phyloP scores from a whole-genome alignment of 176 grass and related monocot species.

The Carex scoparia region DNA sequence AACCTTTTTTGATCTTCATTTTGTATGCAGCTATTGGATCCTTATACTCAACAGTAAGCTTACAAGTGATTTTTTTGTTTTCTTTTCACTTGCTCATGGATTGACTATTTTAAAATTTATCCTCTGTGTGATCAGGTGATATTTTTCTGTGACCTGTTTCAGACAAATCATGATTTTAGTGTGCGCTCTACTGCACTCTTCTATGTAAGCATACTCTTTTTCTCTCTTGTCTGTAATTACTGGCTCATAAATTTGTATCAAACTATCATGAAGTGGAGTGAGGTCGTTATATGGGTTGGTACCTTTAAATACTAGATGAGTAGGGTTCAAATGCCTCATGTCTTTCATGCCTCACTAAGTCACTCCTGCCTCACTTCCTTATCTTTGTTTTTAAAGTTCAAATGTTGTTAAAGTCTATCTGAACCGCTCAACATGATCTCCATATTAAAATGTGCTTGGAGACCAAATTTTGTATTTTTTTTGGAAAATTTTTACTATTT shows the following conservation, averaged over 20 bases:
- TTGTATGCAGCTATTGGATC: constrained; percentile 75
- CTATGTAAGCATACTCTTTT: constrained; percentile 53
- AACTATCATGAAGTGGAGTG: constrained; percentile 7
- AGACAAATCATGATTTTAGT: constrained; percentile 51
- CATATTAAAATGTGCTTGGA: no score
- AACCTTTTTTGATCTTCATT: constrained; percentile 72
- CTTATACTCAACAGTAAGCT: constrained; percentile 69
- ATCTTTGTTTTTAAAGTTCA: no score
- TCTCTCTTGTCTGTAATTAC: not conserved
- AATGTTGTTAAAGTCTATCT: no score
- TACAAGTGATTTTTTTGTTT: not conserved
- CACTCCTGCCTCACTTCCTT: no score
- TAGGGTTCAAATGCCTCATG: no score
- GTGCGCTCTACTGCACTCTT: constrained; percentile 49
- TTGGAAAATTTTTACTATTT: no score
- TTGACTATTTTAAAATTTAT: not conserved
- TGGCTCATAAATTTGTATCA: not conserved
- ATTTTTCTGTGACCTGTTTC: constrained; percentile 58
- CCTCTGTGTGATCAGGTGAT: constrained; percentile 39
- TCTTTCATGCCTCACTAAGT: no score
- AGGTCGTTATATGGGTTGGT: not conserved
- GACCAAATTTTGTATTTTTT: no score
- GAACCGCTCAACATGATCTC: no score
- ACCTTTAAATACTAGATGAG: not conserved
- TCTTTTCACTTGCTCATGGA: not conserved